Evolutionary conservation across 164 flowering plant genomes (phyloP).

Genomic region (Protea cynaroides): DNA sequence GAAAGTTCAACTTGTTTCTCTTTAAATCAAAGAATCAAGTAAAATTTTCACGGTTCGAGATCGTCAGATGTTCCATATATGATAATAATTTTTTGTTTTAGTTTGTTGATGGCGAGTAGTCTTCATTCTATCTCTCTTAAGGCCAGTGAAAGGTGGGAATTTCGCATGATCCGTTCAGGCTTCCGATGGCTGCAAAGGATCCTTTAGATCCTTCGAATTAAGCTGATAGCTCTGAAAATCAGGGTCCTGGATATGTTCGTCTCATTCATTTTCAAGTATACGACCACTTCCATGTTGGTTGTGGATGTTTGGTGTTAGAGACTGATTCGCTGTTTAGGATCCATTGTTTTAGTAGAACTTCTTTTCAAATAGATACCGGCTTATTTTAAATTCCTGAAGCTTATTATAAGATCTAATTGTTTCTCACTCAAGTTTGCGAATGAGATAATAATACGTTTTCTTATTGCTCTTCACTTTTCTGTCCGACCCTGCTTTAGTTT

Average conservation of each 20-base stretch:
- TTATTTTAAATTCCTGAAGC: no score
- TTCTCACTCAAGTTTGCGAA: no score
- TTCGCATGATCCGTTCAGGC: neutral
- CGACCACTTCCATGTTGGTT: no score
- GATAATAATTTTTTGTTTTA: neutral
- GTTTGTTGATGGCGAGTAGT: neutral
- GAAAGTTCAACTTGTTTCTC: no score
- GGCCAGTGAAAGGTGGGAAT: no score
- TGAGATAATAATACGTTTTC: no score
- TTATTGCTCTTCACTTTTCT: neutral
- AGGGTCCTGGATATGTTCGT: neutral
- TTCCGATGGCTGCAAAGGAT: neutral
- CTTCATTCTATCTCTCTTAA: no score
- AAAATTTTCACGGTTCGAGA: neutral
- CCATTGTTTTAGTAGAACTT: no score
- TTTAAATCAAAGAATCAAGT: neutral
- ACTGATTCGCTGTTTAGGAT: neutral
- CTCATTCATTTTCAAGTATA: neutral
- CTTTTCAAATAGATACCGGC: no score
- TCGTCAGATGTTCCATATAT: neutral
- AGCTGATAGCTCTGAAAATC: neutral
- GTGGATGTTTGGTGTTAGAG: neutral
- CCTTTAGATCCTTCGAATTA: slow-evolving; percentile 1
- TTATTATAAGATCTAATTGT: no score
- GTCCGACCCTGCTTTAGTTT: neutral